These are phyloP conservation scores for Endoconidiophora polonica DNA, from an alignment of 2,329 filamentous ascomycete genomes.

Conservation along the genomic window DNA sequence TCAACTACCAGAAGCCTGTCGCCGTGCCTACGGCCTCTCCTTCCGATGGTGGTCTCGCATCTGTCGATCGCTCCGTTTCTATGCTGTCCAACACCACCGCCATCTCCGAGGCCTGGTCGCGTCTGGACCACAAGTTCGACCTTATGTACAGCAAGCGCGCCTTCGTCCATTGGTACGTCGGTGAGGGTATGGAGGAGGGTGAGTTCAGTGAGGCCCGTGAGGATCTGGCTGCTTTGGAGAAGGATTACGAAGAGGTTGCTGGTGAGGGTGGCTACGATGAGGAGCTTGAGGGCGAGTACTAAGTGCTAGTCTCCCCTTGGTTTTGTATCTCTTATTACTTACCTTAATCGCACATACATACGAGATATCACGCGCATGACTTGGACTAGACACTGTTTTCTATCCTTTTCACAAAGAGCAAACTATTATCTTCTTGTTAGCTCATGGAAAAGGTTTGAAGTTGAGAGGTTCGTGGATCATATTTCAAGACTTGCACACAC, in stretches of 20 bases:
- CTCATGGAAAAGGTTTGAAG: not conserved
- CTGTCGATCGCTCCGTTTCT: slow-evolving; percentile 46
- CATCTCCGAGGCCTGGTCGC: slow-evolving; percentile 57
- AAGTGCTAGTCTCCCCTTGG: slow-evolving; percentile 21
- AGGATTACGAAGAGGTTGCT: slow-evolving; percentile 75
- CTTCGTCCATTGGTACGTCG: slow-evolving; percentile 67
- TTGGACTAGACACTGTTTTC: slow-evolving; percentile 5
- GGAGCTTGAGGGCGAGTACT: slow-evolving; percentile 64
- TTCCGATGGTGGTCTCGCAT: slow-evolving; percentile 40
- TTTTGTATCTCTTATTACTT: not conserved
- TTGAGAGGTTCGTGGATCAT: not conserved
- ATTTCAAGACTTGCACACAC: not conserved
- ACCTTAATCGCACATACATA: slow-evolving; percentile 4
- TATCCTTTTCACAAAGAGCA: not conserved
- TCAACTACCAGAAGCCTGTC: slow-evolving; percentile 56
- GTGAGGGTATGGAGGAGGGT: slow-evolving; percentile 84
- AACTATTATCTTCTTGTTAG: not conserved
- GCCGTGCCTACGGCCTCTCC: slow-evolving; percentile 36
- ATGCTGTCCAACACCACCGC: slow-evolving; percentile 64
- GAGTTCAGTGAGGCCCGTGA: slow-evolving; percentile 80
- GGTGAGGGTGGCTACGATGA: slow-evolving; percentile 51
- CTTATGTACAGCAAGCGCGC: slow-evolving; percentile 67
- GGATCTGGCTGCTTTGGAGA: slow-evolving; percentile 70
- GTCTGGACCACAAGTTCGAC: slow-evolving; percentile 59
- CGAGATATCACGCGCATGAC: slow-evolving; percentile 8